Conservation (phyloP, 805 yeast species). For the Candida pseudoglaebosa region DNA sequence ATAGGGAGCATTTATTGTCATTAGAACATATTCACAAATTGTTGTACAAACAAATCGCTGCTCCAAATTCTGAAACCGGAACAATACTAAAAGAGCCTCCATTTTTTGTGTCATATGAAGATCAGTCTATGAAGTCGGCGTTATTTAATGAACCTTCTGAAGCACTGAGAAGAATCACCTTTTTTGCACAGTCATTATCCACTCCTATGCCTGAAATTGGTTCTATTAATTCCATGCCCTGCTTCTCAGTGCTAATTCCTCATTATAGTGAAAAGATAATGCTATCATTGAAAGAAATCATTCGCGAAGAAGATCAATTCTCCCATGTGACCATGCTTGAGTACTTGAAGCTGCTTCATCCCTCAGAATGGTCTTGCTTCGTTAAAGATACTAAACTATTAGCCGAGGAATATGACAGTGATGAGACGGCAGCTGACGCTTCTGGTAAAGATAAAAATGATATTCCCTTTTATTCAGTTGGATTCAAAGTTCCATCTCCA, state of each 20-base stretch:
- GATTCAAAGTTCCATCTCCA: slow-evolving; percentile 96
- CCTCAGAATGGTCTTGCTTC: slow-evolving; percentile 96
- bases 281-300: slow-evolving; percentile 89
- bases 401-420: slow-evolving; percentile 82
- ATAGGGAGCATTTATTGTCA: slow-evolving; percentile 72
- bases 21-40: slow-evolving; percentile 68
- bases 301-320: slow-evolving; percentile 95
- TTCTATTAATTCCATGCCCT: slow-evolving; percentile 67
- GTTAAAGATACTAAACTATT: slow-evolving; percentile 93
- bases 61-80: slow-evolving; percentile 33
- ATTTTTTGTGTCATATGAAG: slow-evolving; percentile 81
- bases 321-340: slow-evolving; percentile 92
- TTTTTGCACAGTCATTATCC: slow-evolving; percentile 85
- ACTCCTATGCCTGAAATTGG: slow-evolving; percentile 78
- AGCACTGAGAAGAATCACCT: slow-evolving; percentile 78
- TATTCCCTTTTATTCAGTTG: slow-evolving; percentile 91
- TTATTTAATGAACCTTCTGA: slow-evolving; percentile 63
- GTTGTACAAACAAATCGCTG: slow-evolving; percentile 49
- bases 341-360: slow-evolving; percentile 91
- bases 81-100: slow-evolving; percentile 61
- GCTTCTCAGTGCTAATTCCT: slow-evolving; percentile 87
- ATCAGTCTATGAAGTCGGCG: slow-evolving; percentile 56
- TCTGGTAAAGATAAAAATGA: slow-evolving; percentile 58
- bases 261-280: slow-evolving; percentile 94
- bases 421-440: slow-evolving; percentile 13